A percentile compares a stretch with the other conserved stretches of the same genome.
Conservation (phyloP, 2,329 filamentous ascomycete genomes). For the Trichothecium sympodiale region DNA sequence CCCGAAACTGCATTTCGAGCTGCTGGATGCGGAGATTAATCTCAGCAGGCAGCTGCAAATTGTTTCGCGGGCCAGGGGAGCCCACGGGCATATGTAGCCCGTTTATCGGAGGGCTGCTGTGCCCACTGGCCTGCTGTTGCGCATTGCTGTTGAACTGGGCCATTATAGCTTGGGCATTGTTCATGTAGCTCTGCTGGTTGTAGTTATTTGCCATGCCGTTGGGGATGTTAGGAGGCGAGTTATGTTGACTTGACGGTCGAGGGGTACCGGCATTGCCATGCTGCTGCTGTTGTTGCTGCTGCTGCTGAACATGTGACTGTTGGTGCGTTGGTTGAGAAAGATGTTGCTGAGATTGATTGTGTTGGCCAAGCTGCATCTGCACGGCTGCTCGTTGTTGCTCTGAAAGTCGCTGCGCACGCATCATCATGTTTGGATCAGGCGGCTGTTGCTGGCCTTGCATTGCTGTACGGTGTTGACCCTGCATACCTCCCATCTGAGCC, state of each 20-base stretch:
- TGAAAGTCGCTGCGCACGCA: conserved; percentile 56
- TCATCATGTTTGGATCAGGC: conserved; percentile 43
- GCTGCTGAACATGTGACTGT: conserved; percentile 25
- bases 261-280: conserved; percentile 18
- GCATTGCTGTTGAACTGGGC: conserved; percentile 31
- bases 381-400: conserved; percentile 49
- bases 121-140: conserved; percentile 10
- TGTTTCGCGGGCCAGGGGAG: conserved; percentile 27
- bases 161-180: conserved; percentile 42
- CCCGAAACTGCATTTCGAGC: conserved; percentile 40
- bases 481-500: conserved; percentile 53
- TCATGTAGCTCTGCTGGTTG: conserved; percentile 41
- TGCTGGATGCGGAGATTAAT: conserved; percentile 35
- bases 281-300: conserved; percentile 20
- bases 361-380: conserved; percentile 32
- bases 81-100: conserved; percentile 36
- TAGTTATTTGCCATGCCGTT: conserved; percentile 26
- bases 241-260: conserved; percentile 25
- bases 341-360: conserved; percentile 13
- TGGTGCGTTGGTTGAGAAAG: conserved; percentile 19
- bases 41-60: conserved; percentile 32
- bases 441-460: conserved; percentile 13
- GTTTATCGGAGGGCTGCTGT: conserved; percentile 21
- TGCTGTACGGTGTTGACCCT: conserved; percentile 46
- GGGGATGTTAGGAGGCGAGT: conserved; percentile 29